Conservation (phyloP, 2,329 filamentous ascomycete species). For the Botrytis aclada region DNA sequence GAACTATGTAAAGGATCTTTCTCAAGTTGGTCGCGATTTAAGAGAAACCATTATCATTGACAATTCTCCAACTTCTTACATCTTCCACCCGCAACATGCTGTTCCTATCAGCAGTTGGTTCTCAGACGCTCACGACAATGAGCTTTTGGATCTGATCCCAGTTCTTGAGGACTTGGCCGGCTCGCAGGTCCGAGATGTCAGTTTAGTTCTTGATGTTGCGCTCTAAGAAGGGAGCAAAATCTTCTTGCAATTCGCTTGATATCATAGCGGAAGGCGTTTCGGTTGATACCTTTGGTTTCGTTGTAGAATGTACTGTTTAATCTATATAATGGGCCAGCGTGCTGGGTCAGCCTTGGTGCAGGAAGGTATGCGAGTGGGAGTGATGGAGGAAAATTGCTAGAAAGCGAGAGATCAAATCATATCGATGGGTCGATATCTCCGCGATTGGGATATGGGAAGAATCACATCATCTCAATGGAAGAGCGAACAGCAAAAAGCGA, state of each 20-base stretch:
- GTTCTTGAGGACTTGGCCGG: slow-evolving; percentile 96
- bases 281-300: slow-evolving; percentile 41
- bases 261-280: slow-evolving; percentile 41
- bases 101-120: slow-evolving; percentile 99
- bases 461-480: background rate
- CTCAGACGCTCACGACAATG: slow-evolving; percentile 98
- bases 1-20: slow-evolving; percentile 99
- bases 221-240: slow-evolving; percentile 48
- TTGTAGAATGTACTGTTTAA: slow-evolving; percentile 42
- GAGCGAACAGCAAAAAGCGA: background rate
- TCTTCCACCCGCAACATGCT: slow-evolving; percentile 98
- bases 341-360: slow-evolving; percentile 30
- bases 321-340: slow-evolving; percentile 40
- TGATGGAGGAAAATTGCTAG: slow-evolving; percentile 15
- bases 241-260: slow-evolving; percentile 38
- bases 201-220: slow-evolving; percentile 91
- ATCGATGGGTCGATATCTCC: background rate
- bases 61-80: slow-evolving; percentile 98
- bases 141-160: slow-evolving; percentile 93
- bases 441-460: background rate
- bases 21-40: slow-evolving; percentile 91
- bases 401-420: background rate
- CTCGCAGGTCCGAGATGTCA: slow-evolving; percentile 87
- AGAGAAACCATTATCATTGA: slow-evolving; percentile 99
- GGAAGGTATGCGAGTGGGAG: slow-evolving; percentile 15